Base-by-base conservation (phyloP, 2,329 filamentous ascomycete species). In the Herpotrichia juniperi region DNA sequence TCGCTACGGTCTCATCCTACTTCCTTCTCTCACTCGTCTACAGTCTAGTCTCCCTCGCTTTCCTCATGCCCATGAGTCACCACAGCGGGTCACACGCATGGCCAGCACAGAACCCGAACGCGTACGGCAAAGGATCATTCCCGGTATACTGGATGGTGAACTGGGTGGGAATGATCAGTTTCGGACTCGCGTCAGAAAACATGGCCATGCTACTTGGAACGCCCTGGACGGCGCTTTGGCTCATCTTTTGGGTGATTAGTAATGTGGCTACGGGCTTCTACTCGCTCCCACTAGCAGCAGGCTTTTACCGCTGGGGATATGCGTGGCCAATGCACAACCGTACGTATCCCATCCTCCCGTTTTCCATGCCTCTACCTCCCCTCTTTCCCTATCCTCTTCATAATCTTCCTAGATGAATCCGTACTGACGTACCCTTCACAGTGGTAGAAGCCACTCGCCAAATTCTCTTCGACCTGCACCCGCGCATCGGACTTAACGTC, bases 181-280 rank as follows among this genome's bases (percentile, higher is more conserved):
- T 88, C 4, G 85, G 85, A 0, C 71, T 88, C 2, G 83, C 85
- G 0, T 86, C 82, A 61, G 85, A 88, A 71, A 88, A 88, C 59
- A 81, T 86, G 52, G 82, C 82, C 0, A 87, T 87, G 81, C 61
- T 87, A 2, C 72, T 87, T 1, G 84, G 83, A 0, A 77, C 82
- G 54, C 85, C 83, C 0, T 88, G 83, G 83, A 80, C 77, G 6
- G 79, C 83, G 0, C 69, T 87, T 0, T 88, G 85, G 81, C 71
- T 88, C 2, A 86, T 88, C 48, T 87, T 87, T 60, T 87, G 84
- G 85, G 83, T 88, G 39, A 85, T 88, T 48, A 80, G 81, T 8
- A 89, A 89, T 61, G 83, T 87, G 0, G 74, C 79, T 0, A 86
- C 83, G 0, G 76, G 79, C 0, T 86, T 88, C 62, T 84, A 87